A percentile compares a stretch with the other conserved stretches of the same genome.
These are phyloP conservation scores for Fusarium cyanostomum DNA, from an alignment of 2,329 filamentous ascomycete genomes.

Conservation along the genomic window DNA sequence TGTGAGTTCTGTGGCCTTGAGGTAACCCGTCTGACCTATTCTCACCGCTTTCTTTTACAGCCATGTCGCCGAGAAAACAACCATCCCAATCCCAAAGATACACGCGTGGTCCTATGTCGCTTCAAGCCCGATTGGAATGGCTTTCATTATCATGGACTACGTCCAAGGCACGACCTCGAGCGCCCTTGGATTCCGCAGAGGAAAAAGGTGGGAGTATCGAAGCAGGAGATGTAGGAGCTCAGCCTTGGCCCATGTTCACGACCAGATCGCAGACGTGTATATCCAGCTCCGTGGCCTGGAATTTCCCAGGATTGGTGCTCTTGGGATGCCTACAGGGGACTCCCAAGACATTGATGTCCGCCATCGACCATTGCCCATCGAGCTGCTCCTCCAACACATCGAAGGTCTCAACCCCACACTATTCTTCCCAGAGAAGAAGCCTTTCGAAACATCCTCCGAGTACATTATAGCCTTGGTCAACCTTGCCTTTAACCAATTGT, in stretches of 20 bases:
- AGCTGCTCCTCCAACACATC: neutral
- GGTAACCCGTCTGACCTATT: too few relatives aligned
- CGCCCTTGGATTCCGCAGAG: neutral
- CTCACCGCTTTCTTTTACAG: too few relatives aligned
- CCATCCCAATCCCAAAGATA: neutral
- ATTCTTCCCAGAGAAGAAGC: neutral
- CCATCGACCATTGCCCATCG: neutral
- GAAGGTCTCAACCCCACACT: neutral
- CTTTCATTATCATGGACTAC: neutral
- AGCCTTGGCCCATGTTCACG: neutral
- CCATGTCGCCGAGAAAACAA: neutral
- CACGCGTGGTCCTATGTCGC: neutral
- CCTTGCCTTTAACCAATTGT: neutral
- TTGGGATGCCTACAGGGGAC: neutral
- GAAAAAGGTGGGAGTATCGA: too few relatives aligned
- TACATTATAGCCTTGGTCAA: neutral
- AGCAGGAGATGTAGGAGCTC: too few relatives aligned
- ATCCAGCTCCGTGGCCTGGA: neutral
- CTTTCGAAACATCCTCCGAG: neutral
- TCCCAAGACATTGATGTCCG: neutral
- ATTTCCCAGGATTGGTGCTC: neutral
- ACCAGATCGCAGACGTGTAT: neutral
- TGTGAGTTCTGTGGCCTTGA: neutral
- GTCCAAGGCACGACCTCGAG: neutral
- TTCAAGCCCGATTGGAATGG: neutral